Evolutionary conservation across 257 asterid genomes (phyloP).

Genomic region (Fraxinus excelsior): DNA sequence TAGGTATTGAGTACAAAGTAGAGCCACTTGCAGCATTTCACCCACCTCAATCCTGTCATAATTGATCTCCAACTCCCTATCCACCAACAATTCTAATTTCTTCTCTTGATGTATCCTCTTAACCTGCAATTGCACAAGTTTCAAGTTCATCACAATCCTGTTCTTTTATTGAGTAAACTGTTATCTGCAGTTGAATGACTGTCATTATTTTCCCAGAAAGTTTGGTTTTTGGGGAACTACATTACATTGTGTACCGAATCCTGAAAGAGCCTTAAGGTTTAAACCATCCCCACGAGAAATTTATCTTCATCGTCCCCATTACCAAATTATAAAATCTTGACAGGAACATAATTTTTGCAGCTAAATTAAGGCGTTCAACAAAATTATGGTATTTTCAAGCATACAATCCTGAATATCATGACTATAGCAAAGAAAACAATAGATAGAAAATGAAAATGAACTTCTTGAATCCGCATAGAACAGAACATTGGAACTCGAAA

Average conservation of each 20-base stretch:
- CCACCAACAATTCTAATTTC: slow-evolving; percentile 67
- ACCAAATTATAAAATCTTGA: no score
- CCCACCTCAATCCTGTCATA: slow-evolving; percentile 78
- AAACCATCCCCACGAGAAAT: background rate
- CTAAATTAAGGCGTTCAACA: background rate
- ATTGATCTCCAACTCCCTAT: slow-evolving; percentile 63
- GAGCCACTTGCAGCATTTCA: slow-evolving; percentile 96
- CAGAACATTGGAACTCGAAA: no score
- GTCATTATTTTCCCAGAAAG: background rate
- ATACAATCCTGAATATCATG: background rate
- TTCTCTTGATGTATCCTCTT: slow-evolving; percentile 72
- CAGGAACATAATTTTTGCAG: background rate
- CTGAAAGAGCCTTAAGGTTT: background rate
- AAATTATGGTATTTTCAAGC: background rate
- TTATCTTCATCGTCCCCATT: background rate
- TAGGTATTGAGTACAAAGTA: slow-evolving; percentile 81
- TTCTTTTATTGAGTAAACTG: background rate
- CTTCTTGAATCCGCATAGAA: no score
- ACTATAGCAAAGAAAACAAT: background rate
- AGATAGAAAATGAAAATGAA: no score
- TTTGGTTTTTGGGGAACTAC: background rate
- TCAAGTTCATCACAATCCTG: background rate
- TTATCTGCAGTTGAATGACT: background rate
- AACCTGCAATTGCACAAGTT: slow-evolving; percentile 46
- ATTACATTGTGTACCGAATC: background rate